These are phyloP conservation scores for Glonium stellatum DNA, from an alignment of 495 filamentous ascomycete species.

Conservation along the genomic window DNA sequence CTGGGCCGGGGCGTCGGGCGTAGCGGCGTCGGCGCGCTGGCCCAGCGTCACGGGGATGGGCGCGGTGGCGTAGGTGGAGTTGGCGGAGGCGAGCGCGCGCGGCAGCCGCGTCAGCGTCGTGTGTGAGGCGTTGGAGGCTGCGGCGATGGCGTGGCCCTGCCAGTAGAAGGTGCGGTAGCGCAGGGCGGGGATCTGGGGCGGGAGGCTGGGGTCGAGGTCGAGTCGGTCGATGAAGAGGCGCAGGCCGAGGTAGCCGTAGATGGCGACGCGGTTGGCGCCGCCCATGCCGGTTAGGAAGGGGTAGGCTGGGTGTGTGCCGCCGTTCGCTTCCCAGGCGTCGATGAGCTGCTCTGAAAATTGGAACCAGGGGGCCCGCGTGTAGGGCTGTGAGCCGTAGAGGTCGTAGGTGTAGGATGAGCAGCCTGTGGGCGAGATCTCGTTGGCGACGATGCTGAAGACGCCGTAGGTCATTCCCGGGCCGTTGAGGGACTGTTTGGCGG, in stretches of 20 bases:
- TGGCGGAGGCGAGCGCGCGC: constrained; percentile 31
- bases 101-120: constrained; percentile 50
- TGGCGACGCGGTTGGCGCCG: constrained; percentile 54
- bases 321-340: constrained; percentile 59
- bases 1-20: constrained; percentile 43
- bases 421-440: constrained; percentile 50
- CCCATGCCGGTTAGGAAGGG: constrained; percentile 64
- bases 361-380: constrained; percentile 50
- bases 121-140: constrained; percentile 57
- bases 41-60: constrained; percentile 46
- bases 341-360: constrained; percentile 64
- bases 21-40: constrained; percentile 38
- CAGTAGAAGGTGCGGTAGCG: constrained; percentile 64
- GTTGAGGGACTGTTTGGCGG: constrained; percentile 54
- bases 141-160: constrained; percentile 58
- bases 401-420: constrained; percentile 59
- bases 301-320: constrained; percentile 58
- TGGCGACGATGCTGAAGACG: constrained; percentile 56
- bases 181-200: constrained; percentile 55
- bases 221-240: constrained; percentile 49
- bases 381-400: constrained; percentile 50
- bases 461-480: constrained; percentile 64
- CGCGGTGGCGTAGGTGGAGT: constrained; percentile 41
- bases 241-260: constrained; percentile 58
- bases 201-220: constrained; percentile 52